A percentile compares a stretch with the other conserved stretches of the same genome.
These are phyloP conservation scores for Berberis vulgaris DNA, from an alignment of 164 flowering plant species.

Conservation along the genomic window DNA sequence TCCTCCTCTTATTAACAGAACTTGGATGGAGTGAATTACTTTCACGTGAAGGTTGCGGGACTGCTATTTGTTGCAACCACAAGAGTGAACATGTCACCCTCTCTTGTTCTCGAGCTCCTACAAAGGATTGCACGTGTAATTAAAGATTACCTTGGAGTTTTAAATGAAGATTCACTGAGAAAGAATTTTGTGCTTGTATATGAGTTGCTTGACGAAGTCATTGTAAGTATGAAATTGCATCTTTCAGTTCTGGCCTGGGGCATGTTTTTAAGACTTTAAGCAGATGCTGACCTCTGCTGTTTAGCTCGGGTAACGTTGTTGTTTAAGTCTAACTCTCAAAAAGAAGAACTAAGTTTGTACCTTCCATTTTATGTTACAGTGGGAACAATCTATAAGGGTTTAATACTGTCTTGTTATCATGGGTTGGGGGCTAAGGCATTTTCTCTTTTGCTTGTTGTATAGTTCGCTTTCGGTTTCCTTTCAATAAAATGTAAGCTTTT, in stretches of 20 bases:
- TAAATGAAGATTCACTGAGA: constrained; percentile 87
- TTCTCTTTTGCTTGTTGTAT: no score
- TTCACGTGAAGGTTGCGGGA: constrained; percentile 94
- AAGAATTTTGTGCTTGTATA: constrained; percentile 96
- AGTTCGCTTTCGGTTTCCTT: no score
- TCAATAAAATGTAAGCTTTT: no score
- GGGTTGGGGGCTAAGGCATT: no score
- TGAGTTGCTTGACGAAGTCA: constrained; percentile 94
- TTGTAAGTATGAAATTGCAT: constrained; percentile 45
- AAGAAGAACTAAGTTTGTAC: no score
- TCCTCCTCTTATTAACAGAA: constrained; percentile 34
- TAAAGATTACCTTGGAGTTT: constrained; percentile 93
- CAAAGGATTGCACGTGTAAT: constrained; percentile 93
- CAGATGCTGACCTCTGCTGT: no score
- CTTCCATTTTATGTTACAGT: no score
- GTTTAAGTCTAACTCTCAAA: no score
- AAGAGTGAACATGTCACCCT: constrained; percentile 77
- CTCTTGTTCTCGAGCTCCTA: constrained; percentile 83
- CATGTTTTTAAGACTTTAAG: background rate
- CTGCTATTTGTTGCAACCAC: constrained; percentile 92
- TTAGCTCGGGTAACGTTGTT: no score
- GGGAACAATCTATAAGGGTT: no score
- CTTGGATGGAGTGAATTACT: constrained; percentile 93
- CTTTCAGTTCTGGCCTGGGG: background rate
- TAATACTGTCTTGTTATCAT: no score